Evolutionary conservation across 495 filamentous ascomycete species (phyloP), one percentile per base, ranked within the genome.

Genomic region (Tuber umbilicatum): DNA sequence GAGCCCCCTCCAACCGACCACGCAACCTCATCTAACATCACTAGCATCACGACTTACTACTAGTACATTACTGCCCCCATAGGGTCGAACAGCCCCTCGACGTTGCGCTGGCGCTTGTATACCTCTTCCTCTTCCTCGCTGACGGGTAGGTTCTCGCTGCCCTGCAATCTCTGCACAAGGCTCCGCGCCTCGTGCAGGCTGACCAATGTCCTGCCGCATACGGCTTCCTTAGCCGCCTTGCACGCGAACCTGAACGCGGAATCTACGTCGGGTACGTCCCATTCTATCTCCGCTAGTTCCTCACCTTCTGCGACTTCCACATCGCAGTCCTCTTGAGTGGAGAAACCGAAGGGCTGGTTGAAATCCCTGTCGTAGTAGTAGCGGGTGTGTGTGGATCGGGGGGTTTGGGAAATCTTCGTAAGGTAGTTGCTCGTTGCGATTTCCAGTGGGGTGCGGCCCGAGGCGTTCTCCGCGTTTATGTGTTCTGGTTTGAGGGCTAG

Each of bases 401-500:
- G 69, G 2, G 31, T 47, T 17, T 38, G 9, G 35, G 39, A 35
- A n/a, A 81, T 68, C 42, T 69, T 35, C 0, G 55, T 64, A 7
- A 81, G 70, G 39, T 72, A 81, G 6, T 41, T 43, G 5, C 71
- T 73, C 5, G 74, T 72, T 2, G 70, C 71, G 42, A 81, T 80
- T 37, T 81, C 79, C 10, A 75, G 39, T 2, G 79, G 79, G 17
- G 79, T 81, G 21, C 78, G 78, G 45, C 79, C 79, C 68, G 76
- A 77, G 21, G 79, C 79, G 7, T 81, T 81, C 72, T 81, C 79
- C 5, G 55, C 39, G 70, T 78, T 72, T 23, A 78, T 73, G 37
- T 74, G 71, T 19, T 81, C 78, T 35, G 79, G 79, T 12, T 71
- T 74, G 31, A 76, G 41, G 23, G 74, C 38, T 27, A 73, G 42